These are phyloP conservation scores for Microdochium nivale DNA, from an alignment of 2,329 filamentous ascomycete species.

Conservation along the genomic window DNA sequence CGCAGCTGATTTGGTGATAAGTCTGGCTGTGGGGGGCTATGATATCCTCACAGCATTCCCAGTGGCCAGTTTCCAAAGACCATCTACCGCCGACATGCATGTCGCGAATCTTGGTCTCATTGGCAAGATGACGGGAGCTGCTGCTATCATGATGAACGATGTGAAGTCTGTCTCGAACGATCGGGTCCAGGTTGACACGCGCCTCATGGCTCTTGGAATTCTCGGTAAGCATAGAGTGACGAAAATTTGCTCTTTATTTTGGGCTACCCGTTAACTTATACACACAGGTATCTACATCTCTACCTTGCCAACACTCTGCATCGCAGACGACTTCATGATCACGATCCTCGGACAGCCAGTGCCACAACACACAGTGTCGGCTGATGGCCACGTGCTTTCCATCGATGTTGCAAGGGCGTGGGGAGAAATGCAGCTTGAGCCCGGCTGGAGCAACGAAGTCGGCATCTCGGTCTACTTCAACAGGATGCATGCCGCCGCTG, in stretches of 20 bases:
- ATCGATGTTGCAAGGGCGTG: constrained; percentile 73
- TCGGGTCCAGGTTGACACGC: not conserved
- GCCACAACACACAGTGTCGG: constrained; percentile 54
- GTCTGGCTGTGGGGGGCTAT: constrained; percentile 59
- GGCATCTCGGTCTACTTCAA: constrained; percentile 54
- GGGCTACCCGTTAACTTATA: constrained; percentile 4
- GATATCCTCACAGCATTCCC: constrained; percentile 76
- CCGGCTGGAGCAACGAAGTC: constrained; percentile 75
- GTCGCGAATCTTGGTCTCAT: not conserved
- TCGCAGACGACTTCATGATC: constrained; percentile 62
- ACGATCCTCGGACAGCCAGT: constrained; percentile 66
- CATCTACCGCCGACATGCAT: not conserved
- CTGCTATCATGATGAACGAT: not conserved
- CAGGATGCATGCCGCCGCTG: constrained; percentile 19
- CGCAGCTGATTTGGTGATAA: constrained; percentile 49
- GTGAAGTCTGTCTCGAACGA: not conserved
- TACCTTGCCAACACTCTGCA: constrained; percentile 48
- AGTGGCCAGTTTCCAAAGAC: not conserved
- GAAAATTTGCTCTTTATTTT: not conserved
- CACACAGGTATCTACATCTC: constrained; percentile 66
- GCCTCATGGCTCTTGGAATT: not conserved
- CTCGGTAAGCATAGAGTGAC: not conserved
- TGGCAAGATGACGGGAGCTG: not conserved
- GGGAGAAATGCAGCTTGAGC: constrained; percentile 60
- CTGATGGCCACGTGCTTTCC: constrained; percentile 57